Base-by-base conservation (phyloP, 305 asterid species). In the Fraxinus sp. region DNA sequence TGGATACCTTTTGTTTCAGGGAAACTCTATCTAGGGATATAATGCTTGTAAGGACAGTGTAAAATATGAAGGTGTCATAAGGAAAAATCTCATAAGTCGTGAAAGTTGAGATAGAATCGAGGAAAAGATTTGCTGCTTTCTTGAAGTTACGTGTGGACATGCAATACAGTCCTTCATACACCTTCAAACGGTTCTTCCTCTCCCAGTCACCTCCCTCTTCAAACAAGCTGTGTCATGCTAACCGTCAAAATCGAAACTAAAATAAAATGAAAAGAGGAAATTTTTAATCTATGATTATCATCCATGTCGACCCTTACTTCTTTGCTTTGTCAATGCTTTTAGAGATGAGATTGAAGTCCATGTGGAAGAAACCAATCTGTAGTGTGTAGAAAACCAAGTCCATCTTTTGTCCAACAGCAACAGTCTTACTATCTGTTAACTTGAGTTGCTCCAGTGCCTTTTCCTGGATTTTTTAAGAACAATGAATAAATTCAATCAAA, bases 171-270 rank as follows among this genome's bases (percentile, higher is more conserved):
- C 98, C 98, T 87, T 95, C 98, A 11, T 93, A 95, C 81, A 95
- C 97, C 90, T 95, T 95, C 90, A 95, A 86, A 81, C 98, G 92
- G 83, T 93, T 95, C 94, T 95, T 95, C 76, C 98, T 92, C 88
- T 95, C 98, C 98, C 98, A 95, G 84, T 95, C 98, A 84, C 97
- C 98, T 32, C 98, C 98, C 87, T 93, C 97, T 88, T 93, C 98
- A 86, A 95, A 95, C 92, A 95, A 88, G 59, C 97, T 93, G 93
- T 43, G n/a, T 80, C 83, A 82, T 39, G 41, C 71, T 68, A 73
- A 49, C 85, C 72, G 68, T 86, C 79, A 84, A 74, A 49, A 83
- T 79, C 68, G 74, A 82, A 78, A 77, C 78, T 46, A 79, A 74
- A 79, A 74, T 14, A 71, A 30, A 78, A 83, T 7, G 14, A 57